A percentile compares a stretch with the other conserved stretches of the same genome.
phyloP scores from a whole-genome alignment of 192 early-diverging fungal genomes.

The Haplosporangium gracile region DNA sequence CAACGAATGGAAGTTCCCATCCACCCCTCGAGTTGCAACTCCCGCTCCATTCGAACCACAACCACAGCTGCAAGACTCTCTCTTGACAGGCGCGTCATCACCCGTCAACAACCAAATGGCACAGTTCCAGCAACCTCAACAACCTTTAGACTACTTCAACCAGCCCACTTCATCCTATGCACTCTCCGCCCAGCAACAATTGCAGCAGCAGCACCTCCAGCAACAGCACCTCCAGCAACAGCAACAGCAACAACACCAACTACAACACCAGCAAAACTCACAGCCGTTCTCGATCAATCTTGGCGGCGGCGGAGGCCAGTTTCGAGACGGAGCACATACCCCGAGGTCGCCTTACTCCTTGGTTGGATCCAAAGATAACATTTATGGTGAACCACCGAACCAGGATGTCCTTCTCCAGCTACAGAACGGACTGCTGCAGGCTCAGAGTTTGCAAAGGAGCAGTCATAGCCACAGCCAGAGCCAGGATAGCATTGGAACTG shows the following conservation, averaged over 20 bases:
- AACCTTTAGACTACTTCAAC: constrained; percentile 43
- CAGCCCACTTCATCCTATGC: constrained; percentile 33
- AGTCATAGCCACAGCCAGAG: constrained; percentile 51
- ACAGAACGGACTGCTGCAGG: neutral
- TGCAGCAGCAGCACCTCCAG: constrained; percentile 14
- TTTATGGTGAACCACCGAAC: constrained; percentile 5
- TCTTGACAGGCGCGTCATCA: constrained; percentile 8
- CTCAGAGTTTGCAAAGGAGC: constrained; percentile 17
- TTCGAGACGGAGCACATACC: constrained; percentile 36
- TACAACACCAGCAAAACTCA: constrained; percentile 17
- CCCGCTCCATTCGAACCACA: constrained; percentile 33
- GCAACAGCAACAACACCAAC: constrained; percentile 12
- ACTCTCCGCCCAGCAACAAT: constrained; percentile 21
- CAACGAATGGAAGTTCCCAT: constrained; percentile 55
- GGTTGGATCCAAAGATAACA: constrained; percentile 31
- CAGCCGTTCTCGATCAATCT: constrained; percentile 11
- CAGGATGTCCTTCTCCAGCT: constrained; percentile 9
- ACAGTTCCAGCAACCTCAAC: constrained; percentile 30
- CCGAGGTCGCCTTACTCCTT: constrained; percentile 49
- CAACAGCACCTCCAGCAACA: constrained; percentile 14
- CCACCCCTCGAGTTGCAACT: constrained; percentile 39
- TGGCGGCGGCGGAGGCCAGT: neutral
- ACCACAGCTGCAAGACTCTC: neutral
- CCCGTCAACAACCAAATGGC: constrained; percentile 18
- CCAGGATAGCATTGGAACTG: constrained; percentile 40